Evolutionary conservation across 1,284 basidiomycete species (phyloP), one percentile per base, ranked within the genome.

Genomic region (Melampsora americana): DNA sequence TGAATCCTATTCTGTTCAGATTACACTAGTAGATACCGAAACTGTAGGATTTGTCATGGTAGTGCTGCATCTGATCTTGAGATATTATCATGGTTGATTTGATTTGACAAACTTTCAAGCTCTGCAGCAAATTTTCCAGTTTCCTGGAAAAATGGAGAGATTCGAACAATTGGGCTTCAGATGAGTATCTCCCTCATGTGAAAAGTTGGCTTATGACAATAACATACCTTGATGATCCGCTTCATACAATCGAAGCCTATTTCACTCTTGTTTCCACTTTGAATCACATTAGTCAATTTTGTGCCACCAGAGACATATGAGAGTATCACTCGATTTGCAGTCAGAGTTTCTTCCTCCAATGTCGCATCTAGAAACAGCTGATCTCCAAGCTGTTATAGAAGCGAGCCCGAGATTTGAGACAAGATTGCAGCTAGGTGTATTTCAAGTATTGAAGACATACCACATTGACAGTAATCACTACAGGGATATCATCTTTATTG

Each of bases 201-300:
- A 56, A 26, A 20, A 14, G 12, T 14, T 20, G 12, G 50, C 9
- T 56, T 9, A 56, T 1, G 20, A 42, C 30, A n/a, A n/a, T 18
- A 18, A 75, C 72, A 59, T 28, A 75, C 72, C n/a, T 42, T 30
- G 39, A 75, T 67, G 56, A 75, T 66, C 11, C 64, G 60, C 66
- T 65, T 60, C 14, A 75, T 48, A 46, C 60, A 60, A 28, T 75
- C 72, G 39, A 75, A 67, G 12, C 53, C 56, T 28, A 75, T 75
- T 65, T 75, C 72, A 59, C 72, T 75, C 72, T 68, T 75, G 6
- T 56, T 65, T 9, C 72, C 66, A 18, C 64, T 68, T 75, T 75
- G 72, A 30, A 75, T 67, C 23, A 75, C 72, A 48, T 75, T 67
- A 5, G 72, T 56, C 39, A 75, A 60, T 68, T 67, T 67, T 30